phyloP scores from a whole-genome alignment of 768 basidiomycete genomes.

The Crepidotus variabilis region DNA sequence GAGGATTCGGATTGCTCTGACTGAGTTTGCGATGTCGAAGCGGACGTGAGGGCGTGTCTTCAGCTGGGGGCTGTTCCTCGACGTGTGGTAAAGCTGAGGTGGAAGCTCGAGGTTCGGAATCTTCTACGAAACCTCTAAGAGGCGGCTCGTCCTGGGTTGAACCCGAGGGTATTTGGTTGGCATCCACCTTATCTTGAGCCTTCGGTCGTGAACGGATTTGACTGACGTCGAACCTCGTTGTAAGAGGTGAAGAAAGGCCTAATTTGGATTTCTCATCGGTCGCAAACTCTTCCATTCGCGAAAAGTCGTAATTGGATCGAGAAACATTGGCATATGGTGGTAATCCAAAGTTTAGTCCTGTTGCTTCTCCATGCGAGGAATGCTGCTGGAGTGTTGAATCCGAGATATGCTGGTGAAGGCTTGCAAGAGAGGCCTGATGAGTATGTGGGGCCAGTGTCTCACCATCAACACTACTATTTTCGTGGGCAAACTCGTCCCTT shows the following conservation, averaged over 20 bases:
- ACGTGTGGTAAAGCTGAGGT: slow-evolving; percentile 8
- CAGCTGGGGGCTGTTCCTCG: slow-evolving; percentile 5
- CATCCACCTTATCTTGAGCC: background rate
- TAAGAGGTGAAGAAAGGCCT: slow-evolving; percentile 48
- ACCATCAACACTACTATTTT: background rate
- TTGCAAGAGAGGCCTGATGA: background rate
- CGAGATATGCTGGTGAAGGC: background rate
- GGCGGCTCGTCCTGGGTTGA: background rate
- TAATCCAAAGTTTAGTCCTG: slow-evolving; percentile 41
- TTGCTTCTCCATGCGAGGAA: slow-evolving; percentile 34
- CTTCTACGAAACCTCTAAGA: slow-evolving; percentile 11
- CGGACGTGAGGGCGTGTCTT: slow-evolving; percentile 25
- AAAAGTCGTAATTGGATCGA: slow-evolving; percentile 67
- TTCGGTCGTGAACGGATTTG: slow-evolving; percentile 15
- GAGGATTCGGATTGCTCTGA: slow-evolving; percentile 70
- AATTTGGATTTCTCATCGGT: slow-evolving; percentile 60
- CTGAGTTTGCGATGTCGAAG: slow-evolving; percentile 84
- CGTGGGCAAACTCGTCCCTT: slow-evolving; percentile 2
- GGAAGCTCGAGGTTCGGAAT: slow-evolving; percentile 9
- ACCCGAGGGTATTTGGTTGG: slow-evolving; percentile 7
- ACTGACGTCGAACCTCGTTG: slow-evolving; percentile 33
- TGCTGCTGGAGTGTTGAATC: slow-evolving; percentile 16
- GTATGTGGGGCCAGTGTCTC: background rate
- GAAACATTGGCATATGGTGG: slow-evolving; percentile 63
- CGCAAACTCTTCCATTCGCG: slow-evolving; percentile 74